Evolutionary conservation across 2,329 filamentous ascomycete species (phyloP).

Genomic region (Alternaria arbusti): DNA sequence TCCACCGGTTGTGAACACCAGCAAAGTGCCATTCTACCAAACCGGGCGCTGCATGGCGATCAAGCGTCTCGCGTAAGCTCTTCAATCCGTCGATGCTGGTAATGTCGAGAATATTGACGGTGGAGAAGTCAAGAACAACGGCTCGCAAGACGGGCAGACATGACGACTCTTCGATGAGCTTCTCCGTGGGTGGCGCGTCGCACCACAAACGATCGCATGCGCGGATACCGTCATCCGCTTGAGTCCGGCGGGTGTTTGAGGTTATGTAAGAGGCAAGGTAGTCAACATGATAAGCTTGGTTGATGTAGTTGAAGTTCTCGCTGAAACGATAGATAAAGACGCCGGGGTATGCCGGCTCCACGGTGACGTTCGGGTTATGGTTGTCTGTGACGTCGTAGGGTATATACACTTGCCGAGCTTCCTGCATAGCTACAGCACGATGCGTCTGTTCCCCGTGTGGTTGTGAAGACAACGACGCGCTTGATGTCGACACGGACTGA

Average conservation of each 20-base stretch:
- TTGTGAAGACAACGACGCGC: conserved; percentile 51
- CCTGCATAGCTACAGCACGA: not conserved
- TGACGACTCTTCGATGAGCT: conserved; percentile 10
- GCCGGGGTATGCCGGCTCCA: conserved; percentile 74
- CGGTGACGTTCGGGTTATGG: conserved; percentile 57
- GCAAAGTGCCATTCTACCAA: conserved; percentile 56
- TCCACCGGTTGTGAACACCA: conserved; percentile 62
- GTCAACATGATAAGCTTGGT: conserved; percentile 83
- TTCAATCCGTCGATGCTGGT: conserved; percentile 62
- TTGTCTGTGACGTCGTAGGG: conserved; percentile 61
- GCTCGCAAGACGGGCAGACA: conserved; percentile 58
- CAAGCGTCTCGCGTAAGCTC: conserved; percentile 62
- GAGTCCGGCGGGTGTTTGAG: conserved; percentile 41
- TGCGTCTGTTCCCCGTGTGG: not conserved
- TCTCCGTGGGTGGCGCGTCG: conserved; percentile 51
- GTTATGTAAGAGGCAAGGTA: conserved; percentile 74
- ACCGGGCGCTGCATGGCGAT: conserved; percentile 54
- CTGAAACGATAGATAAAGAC: conserved; percentile 95
- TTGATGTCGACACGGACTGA: conserved; percentile 36
- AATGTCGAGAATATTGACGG: conserved; percentile 63
- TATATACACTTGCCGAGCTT: conserved; percentile 25
- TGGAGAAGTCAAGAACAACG: conserved; percentile 63
- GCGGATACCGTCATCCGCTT: conserved; percentile 25
- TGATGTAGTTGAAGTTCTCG: conserved; percentile 93
- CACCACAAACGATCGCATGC: conserved; percentile 61